Evolutionary conservation across 352 stramenopile species (phyloP).

Genomic region (Pythium coloratum): DNA sequence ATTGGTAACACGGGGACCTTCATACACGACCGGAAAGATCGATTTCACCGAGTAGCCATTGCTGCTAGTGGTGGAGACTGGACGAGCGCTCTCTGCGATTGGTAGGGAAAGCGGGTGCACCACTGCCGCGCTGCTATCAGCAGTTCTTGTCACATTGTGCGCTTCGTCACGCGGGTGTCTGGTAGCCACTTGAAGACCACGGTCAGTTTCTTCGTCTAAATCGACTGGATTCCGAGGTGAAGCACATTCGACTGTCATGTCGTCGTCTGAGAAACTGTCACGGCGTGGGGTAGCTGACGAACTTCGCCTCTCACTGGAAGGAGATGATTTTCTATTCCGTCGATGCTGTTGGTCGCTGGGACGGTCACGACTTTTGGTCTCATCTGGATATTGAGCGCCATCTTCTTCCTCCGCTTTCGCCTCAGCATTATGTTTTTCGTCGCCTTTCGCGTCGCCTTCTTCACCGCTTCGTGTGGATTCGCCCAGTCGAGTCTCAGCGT

Average conservation of each 20-base stretch:
- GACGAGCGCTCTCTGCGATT: background rate
- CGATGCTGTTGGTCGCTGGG: background rate
- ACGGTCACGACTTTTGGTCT: background rate
- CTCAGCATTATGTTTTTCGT: background rate
- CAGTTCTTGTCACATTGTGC: background rate
- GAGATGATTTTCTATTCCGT: background rate
- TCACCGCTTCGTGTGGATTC: background rate
- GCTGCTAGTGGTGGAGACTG: background rate
- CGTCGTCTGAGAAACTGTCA: slow-evolving; percentile 9
- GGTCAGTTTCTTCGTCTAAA: slow-evolving; percentile 2
- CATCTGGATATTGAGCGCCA: background rate
- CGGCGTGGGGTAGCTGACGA: background rate
- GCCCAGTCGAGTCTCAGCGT: background rate
- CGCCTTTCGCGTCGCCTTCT: background rate
- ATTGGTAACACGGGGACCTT: slow-evolving; percentile 18
- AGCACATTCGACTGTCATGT: slow-evolving; percentile 25
- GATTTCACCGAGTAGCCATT: slow-evolving; percentile 35
- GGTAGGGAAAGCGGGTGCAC: slow-evolving; percentile 5
- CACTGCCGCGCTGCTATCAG: background rate
- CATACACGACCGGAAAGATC: slow-evolving; percentile 47
- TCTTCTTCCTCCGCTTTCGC: background rate
- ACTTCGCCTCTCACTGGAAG: background rate
- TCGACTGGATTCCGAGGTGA: slow-evolving; percentile 19
- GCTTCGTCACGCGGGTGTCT: background rate
- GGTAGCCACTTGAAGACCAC: background rate